Evolutionary conservation across 2,329 filamentous ascomycete genomes (phyloP).

Genomic region (Cladosporium sp.): DNA sequence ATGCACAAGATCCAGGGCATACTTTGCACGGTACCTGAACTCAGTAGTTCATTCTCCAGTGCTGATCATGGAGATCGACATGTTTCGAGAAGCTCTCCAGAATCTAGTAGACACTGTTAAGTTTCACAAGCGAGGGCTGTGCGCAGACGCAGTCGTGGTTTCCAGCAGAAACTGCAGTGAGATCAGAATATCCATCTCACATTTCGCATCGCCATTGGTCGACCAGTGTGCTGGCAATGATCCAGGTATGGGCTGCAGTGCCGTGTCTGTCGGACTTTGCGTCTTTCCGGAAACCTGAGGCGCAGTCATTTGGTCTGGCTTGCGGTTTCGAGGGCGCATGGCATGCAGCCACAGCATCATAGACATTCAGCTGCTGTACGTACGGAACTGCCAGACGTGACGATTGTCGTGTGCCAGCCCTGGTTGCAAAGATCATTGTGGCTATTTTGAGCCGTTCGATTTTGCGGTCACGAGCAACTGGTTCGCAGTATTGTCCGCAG

Average conservation of each 20-base stretch:
- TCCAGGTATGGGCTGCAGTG: background rate
- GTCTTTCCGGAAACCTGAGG: background rate
- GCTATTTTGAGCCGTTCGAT: background rate
- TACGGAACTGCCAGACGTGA: background rate
- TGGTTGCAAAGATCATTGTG: background rate
- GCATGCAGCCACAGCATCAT: slow-evolving; percentile 10
- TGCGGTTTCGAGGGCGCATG: background rate
- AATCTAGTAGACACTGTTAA: background rate
- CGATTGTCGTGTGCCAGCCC: background rate
- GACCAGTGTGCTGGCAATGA: background rate
- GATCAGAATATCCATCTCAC: background rate
- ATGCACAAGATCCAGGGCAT: background rate
- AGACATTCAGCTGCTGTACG: background rate
- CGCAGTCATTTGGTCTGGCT: background rate
- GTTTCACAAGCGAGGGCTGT: background rate
- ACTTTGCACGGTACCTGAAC: background rate
- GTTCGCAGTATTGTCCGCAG: background rate
- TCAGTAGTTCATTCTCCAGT: background rate
- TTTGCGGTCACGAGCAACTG: background rate
- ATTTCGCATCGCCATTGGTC: background rate
- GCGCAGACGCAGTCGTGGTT: background rate
- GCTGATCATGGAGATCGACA: background rate
- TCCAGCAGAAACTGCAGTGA: background rate
- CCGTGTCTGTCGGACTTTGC: background rate
- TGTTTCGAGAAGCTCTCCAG: background rate